A percentile compares a stretch with the other conserved stretches of the same genome.
phyloP scores from a whole-genome alignment of 2,329 filamentous ascomycete genomes.

The Cladosporium sphaerospermum region DNA sequence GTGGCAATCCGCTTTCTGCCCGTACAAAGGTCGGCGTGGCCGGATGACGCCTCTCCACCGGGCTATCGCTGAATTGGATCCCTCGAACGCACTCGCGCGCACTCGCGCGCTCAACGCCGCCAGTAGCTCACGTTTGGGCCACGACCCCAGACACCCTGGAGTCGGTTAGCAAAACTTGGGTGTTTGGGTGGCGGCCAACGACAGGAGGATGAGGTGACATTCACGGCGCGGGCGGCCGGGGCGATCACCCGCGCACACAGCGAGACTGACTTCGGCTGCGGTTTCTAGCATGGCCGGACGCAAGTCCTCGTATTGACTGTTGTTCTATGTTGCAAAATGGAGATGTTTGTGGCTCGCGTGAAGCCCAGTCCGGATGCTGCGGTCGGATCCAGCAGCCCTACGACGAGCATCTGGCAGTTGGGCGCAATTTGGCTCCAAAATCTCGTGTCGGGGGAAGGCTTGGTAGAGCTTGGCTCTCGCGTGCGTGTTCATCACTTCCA shows the following conservation, averaged over 20 bases:
- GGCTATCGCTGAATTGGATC: neutral
- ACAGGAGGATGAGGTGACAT: slow-evolving; percentile 3
- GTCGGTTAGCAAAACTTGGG: neutral
- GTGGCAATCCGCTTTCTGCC: slow-evolving; percentile 4
- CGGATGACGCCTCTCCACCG: slow-evolving; percentile 1
- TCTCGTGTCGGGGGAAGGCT: slow-evolving; percentile 8
- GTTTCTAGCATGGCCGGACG: no score
- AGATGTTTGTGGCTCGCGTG: no score
- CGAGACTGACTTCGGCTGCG: no score
- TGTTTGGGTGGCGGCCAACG: neutral
- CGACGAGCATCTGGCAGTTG: neutral
- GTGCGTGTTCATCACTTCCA: slow-evolving; percentile 5
- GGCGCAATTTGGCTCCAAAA: slow-evolving; percentile 2
- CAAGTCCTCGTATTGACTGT: no score
- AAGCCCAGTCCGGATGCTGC: no score
- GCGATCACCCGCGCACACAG: neutral
- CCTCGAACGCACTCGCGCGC: neutral
- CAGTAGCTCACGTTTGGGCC: neutral
- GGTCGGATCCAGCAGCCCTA: slow-evolving; percentile 1
- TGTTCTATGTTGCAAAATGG: no score
- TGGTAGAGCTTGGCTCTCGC: slow-evolving; percentile 8
- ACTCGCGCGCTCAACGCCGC: slow-evolving; percentile 6
- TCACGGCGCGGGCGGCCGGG: neutral
- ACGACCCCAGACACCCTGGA: slow-evolving; percentile 2
- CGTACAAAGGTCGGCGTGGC: slow-evolving; percentile 3